Percentiles rank a stretch among this genome's conserved stretches.
Conservation (phyloP, 1,139 yeast species). For the Scheffersomyces cryptocercus region DNA sequence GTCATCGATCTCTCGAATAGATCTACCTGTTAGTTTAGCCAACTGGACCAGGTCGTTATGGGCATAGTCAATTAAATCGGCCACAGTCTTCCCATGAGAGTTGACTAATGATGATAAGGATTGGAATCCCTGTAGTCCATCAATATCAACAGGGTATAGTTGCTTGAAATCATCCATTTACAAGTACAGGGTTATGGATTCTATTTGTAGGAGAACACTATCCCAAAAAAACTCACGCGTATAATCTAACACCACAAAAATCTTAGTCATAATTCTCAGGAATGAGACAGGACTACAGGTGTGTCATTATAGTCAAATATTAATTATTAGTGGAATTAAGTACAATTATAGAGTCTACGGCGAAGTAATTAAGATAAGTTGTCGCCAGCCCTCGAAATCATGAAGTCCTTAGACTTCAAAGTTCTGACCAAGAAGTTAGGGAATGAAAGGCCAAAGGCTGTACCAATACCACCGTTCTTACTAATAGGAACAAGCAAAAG, state of each 20-base stretch:
- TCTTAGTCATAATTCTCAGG: too few species aligned
- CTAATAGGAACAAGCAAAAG: constrained; percentile 33
- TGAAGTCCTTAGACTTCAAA: constrained; percentile 18
- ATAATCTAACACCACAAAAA: too few species aligned
- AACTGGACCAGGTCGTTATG: constrained; percentile 23
- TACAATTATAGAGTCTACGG: too few species aligned
- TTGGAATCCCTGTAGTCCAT: constrained; percentile 15
- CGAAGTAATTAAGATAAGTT: constrained; percentile 2
- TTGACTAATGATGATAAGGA: constrained; percentile 15
- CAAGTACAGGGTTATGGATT: not conserved
- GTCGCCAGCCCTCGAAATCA: constrained; percentile 8
- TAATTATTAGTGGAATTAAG: too few species aligned
- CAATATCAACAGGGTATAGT: constrained; percentile 13
- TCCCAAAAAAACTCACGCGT: too few species aligned
- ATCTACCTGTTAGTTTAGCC: constrained; percentile 46
- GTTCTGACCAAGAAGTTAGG: constrained; percentile 32
- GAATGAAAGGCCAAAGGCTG: constrained; percentile 24
- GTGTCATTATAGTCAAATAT: too few species aligned
- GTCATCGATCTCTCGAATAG: constrained; percentile 46
- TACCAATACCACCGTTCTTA: constrained; percentile 38
- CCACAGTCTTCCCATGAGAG: constrained; percentile 23
- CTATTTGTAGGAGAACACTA: too few species aligned
- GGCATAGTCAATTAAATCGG: constrained; percentile 20
- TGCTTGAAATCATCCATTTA: constrained; percentile 31
- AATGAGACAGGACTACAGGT: too few species aligned